Evolutionary conservation across 2,329 filamentous ascomycete genomes (phyloP).

Genomic region (Gaeumannomyces sp.): DNA sequence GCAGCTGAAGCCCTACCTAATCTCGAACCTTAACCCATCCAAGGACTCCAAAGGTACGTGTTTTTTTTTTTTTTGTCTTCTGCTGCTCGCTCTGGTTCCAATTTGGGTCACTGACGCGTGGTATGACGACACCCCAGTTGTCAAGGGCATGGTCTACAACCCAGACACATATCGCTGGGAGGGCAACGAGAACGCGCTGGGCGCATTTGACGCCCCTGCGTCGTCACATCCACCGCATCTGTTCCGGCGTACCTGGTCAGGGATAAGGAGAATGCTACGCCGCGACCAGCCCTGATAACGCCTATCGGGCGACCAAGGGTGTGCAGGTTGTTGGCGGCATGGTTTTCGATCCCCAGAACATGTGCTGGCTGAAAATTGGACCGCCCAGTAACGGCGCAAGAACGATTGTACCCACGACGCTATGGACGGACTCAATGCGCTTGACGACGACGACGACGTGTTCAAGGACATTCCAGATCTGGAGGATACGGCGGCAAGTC

Average conservation of each 20-base stretch:
- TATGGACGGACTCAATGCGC: slow-evolving; percentile 59
- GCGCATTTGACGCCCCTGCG: slow-evolving; percentile 64
- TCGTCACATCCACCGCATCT: slow-evolving; percentile 46
- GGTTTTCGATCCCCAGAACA: slow-evolving; percentile 94
- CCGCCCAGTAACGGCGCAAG: slow-evolving; percentile 27
- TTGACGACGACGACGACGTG: slow-evolving; percentile 85
- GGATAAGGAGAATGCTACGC: slow-evolving; percentile 54
- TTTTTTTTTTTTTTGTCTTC: not conserved
- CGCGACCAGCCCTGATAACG: slow-evolving; percentile 76
- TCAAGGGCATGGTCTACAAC: slow-evolving; percentile 97
- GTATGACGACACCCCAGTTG: slow-evolving; percentile 41
- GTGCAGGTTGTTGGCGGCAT: slow-evolving; percentile 95
- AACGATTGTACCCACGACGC: slow-evolving; percentile 46
- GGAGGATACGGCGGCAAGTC: slow-evolving; percentile 56
- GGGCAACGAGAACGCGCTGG: slow-evolving; percentile 83
- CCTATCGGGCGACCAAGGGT: slow-evolving; percentile 77
- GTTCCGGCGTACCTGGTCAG: slow-evolving; percentile 36
- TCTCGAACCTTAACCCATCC: slow-evolving; percentile 70
- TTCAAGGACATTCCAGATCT: slow-evolving; percentile 94
- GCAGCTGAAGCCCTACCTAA: slow-evolving; percentile 75
- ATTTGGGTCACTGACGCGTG: not conserved
- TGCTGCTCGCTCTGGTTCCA: not conserved
- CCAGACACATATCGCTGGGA: slow-evolving; percentile 84
- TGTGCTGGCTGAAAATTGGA: slow-evolving; percentile 91
- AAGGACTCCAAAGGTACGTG: slow-evolving; percentile 75